Evolutionary conservation across 768 basidiomycete genomes (phyloP).

Genomic region (Agrocybe chaxingu): DNA sequence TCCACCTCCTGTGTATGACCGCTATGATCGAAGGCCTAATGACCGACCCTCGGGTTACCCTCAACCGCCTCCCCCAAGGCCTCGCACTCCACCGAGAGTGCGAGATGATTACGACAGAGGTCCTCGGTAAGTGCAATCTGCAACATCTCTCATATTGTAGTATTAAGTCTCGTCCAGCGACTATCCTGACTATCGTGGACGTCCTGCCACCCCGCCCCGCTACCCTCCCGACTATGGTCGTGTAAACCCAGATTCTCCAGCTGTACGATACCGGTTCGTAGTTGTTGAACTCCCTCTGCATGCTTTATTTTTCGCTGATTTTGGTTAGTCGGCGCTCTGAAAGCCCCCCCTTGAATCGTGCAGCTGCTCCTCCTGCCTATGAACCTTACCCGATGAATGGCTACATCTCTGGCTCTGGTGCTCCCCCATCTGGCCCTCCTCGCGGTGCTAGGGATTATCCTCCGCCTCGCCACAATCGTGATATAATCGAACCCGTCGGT

Average conservation of each 20-base stretch:
- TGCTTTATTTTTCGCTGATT: not conserved
- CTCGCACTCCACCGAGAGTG: constrained; percentile 54
- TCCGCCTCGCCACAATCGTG: constrained; percentile 43
- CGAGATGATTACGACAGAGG: constrained; percentile 65
- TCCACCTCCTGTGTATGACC: constrained; percentile 56
- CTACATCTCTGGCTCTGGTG: constrained; percentile 37
- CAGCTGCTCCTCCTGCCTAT: constrained; percentile 50
- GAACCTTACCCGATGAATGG: constrained; percentile 48
- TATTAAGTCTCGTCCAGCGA: constrained; percentile 37
- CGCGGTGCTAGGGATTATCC: constrained; percentile 43
- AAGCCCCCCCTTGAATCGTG: constrained; percentile 50
- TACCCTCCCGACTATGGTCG: constrained; percentile 53
- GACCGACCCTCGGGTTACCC: constrained; percentile 44
- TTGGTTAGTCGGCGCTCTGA: constrained; percentile 63
- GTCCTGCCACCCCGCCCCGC: constrained; percentile 50
- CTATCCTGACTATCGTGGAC: constrained; percentile 54
- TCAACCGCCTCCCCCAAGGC: constrained; percentile 51
- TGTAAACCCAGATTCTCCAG: constrained; percentile 38
- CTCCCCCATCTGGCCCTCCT: constrained; percentile 32
- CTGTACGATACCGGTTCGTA: constrained; percentile 45
- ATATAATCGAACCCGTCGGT: constrained; percentile 36
- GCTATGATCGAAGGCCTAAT: constrained; percentile 56
- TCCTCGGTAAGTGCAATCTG: constrained; percentile 43
- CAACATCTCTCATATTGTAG: not conserved
- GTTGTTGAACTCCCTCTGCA: constrained; percentile 2